Evolutionary conservation across 164 flowering plant species (phyloP), one percentile per base, ranked within the genome.

Genomic region (Piper betle): DNA sequence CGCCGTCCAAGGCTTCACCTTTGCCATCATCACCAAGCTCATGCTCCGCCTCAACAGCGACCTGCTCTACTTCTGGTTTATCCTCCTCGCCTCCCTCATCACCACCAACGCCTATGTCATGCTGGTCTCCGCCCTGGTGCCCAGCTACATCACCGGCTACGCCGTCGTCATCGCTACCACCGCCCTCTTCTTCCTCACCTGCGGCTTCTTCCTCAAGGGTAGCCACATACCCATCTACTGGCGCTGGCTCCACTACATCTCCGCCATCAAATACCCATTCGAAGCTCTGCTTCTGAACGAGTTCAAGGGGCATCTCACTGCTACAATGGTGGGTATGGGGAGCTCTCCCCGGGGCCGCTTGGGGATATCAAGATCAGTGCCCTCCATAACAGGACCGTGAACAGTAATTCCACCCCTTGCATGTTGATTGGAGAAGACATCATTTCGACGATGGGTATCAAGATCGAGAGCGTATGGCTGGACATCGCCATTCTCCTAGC

Each of bases 161-260:
- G 88, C 95, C 0, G 77, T 87, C 0, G 95, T 85, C 50, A 82
- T 87, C 5, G 95, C 95, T 52, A 87, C 87, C 16, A 83, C 87
- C 0, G 91, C 95, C 18, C 81, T 83, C 17, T 87, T 84, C 84
- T 83, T 87, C 73, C 77, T 87, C 15, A 82, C 81, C 10, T 83
- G 95, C 52, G 95, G 95, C 2, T 87, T 87, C 80, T 87, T 87
- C 80, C 60, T 85, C 64, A 85, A 85, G 70, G 50, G 77, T 33
- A 42, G 66, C 1, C 74, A 73, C 43, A 87, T 87, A 39, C 91
- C 91, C 1, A 0, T 9, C 0, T 73, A 65, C 67, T 87, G 95
- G 95, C 75, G 72, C 10, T 87, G 91, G 95, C 82, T 87, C 5
- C 95, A 87, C 63, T 84, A 80, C 64, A 76, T 85, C 2, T 87